Evolutionary conservation across 768 basidiomycete genomes (phyloP).

Genomic region (Boletus fagicola): DNA sequence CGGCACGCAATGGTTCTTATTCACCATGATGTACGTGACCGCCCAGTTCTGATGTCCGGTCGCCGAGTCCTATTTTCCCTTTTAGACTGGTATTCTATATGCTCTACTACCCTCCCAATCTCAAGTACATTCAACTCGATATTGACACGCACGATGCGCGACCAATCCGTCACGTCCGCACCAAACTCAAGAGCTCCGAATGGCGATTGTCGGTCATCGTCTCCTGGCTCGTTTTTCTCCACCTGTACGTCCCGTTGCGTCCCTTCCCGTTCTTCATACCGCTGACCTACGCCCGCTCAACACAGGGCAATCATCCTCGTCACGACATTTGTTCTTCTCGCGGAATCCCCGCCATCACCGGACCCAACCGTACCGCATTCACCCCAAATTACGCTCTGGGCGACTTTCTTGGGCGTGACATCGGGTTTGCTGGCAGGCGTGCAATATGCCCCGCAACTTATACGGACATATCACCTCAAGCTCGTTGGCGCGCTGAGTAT

Average conservation of each 20-base stretch:
- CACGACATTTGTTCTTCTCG: conserved; percentile 61
- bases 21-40: conserved; percentile 73
- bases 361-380: conserved; percentile 36
- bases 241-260: conserved; percentile 57
- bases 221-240: conserved; percentile 65
- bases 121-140: conserved; percentile 61
- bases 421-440: conserved; percentile 74
- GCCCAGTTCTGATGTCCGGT: background rate
- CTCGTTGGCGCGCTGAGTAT: conserved; percentile 93
- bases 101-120: conserved; percentile 83
- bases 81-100: conserved; percentile 84
- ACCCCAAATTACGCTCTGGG: conserved; percentile 57
- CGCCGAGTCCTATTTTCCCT: background rate
- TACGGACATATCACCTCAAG: conserved; percentile 71
- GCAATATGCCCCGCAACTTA: conserved; percentile 88
- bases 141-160: conserved; percentile 42
- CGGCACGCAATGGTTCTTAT: conserved; percentile 78
- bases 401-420: conserved; percentile 82
- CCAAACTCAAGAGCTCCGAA: conserved; percentile 53
- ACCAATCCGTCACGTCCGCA: conserved; percentile 44
- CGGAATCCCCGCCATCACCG: conserved; percentile 40
- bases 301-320: conserved; percentile 45
- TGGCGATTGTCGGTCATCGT: conserved; percentile 81
- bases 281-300: background rate
- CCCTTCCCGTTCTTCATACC: background rate